A percentile compares a stretch with the other conserved stretches of the same genome.
These are phyloP conservation scores for Paramyrothecium roridum DNA, from an alignment of 2,329 filamentous ascomycete genomes.

Conservation along the genomic window DNA sequence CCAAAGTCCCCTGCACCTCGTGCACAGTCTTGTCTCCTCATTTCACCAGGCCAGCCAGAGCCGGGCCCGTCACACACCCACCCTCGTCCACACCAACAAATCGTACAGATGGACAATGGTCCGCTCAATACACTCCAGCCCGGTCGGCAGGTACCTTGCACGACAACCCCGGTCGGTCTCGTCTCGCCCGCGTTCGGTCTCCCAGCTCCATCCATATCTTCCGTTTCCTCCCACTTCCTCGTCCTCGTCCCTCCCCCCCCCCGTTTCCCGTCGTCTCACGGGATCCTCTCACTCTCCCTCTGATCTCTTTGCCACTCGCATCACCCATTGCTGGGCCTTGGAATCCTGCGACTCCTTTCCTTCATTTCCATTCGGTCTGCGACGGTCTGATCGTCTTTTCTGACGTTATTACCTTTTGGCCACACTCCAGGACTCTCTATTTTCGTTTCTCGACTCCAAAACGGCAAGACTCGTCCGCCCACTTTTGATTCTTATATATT, in stretches of 20 bases:
- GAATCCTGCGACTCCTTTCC: not conserved
- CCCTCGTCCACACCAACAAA: not conserved
- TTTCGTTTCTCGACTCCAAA: not conserved
- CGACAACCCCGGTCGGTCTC: conserved; percentile 21
- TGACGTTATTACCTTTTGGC: not conserved
- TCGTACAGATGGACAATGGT: no score
- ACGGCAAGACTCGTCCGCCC: not conserved
- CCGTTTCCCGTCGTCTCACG: conserved; percentile 4
- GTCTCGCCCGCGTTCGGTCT: conserved; percentile 16
- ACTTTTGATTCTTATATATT: not conserved
- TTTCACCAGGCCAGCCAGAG: not conserved
- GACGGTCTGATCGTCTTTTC: not conserved
- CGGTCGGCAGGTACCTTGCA: no score
- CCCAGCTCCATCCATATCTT: conserved; percentile 4
- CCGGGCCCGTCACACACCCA: not conserved
- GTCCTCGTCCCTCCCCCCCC: conserved; percentile 3
- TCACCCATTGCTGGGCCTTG: conserved; percentile 6
- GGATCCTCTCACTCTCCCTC: conserved; percentile 14
- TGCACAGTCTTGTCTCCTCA: not conserved
- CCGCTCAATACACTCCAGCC: no score
- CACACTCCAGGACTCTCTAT: not conserved
- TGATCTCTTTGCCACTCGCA: conserved; percentile 9
- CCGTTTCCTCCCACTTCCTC: not conserved
- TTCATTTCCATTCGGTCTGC: not conserved
- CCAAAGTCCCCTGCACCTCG: not conserved